Evolutionary conservation across 1,284 basidiomycete species (phyloP), one percentile per base, ranked within the genome.

Genomic region (Anthracocystis walkeri): DNA sequence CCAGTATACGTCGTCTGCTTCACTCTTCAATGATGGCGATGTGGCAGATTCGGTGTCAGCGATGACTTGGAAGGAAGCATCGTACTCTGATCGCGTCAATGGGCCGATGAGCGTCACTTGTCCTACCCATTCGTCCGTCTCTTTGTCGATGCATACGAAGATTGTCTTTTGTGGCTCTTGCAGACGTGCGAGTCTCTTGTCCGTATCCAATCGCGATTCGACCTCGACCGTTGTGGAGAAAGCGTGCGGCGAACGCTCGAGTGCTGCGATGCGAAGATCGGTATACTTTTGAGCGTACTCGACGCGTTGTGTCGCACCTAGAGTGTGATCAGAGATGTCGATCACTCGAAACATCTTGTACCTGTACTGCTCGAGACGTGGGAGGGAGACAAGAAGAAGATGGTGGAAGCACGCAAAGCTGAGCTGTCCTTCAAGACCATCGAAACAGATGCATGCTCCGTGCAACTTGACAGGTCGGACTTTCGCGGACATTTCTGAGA

Each of bases 241-340:
- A n/a, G 64, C 58, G 25, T 66, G 49, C 16, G 64, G 64, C 3
- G 64, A 66, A 7, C 58, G 64, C 33, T 56, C 40, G n/a, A 66
- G 46, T 11, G 23, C 64, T 4, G 38, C 44, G 23, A 66, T 58
- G 27, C 57, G 55, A 8, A 66, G 59, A 8, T 45, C 44, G 8
- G 64, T 48, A 20, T 61, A 66, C 25, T 8, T 55, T 23, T 62
- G 60, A 18, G 60, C 60, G 16, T 55, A 56, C 0, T 50, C 38
- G 23, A 20, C 21, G 35, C 52, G 60, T 14, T 56, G 46, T 29
- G 46, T 10, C 14, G 14, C 53, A 21, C 45, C 44, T 38, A 62
- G 20, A 11, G 16, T 55, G 0, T 45, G 38, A 50, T 62, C 60
- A 42, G 60, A 50, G 46, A 62, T 62, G 27, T 46, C 42, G 12